Evolutionary conservation across 2,329 filamentous ascomycete species (phyloP).

Genomic region (Arthrobotrys sphaeroides): DNA sequence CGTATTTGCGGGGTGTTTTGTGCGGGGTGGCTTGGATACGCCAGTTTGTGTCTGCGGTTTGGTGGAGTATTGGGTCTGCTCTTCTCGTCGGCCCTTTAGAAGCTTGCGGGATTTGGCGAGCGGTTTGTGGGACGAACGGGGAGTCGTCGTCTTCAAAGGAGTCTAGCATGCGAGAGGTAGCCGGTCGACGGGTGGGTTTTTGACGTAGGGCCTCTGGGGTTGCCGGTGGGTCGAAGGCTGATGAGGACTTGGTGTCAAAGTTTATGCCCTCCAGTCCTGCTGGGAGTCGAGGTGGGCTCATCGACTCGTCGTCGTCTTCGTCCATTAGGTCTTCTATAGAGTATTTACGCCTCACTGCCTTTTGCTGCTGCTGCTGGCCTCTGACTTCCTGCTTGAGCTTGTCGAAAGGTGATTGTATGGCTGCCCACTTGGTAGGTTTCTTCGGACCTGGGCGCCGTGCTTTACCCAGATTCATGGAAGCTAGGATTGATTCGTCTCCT

Average conservation of each 20-base stretch:
- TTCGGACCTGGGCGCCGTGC: slow-evolving; percentile 62
- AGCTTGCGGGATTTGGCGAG: slow-evolving; percentile 65
- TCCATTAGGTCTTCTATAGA: slow-evolving; percentile 37
- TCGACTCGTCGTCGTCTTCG: slow-evolving; percentile 23
- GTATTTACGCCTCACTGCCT: slow-evolving; percentile 36
- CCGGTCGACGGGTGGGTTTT: slow-evolving; percentile 1
- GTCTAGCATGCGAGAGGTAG: slow-evolving; percentile 22
- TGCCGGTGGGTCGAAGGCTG: slow-evolving; percentile 38
- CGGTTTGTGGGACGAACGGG: slow-evolving; percentile 61
- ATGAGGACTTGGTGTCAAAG: slow-evolving; percentile 24
- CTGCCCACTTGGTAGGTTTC: slow-evolving; percentile 68
- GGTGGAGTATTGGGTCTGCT: slow-evolving; percentile 79
- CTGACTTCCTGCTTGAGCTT: slow-evolving; percentile 73
- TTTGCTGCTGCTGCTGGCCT: slow-evolving; percentile 55
- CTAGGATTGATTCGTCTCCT: slow-evolving; percentile 73
- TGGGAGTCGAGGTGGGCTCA: slow-evolving; percentile 39
- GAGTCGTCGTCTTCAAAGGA: slow-evolving; percentile 39
- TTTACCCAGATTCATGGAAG: slow-evolving; percentile 69
- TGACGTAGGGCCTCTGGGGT: slow-evolving; percentile 31
- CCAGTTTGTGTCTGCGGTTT: slow-evolving; percentile 94
- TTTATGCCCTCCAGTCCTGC: slow-evolving; percentile 30
- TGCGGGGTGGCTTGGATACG: slow-evolving; percentile 91
- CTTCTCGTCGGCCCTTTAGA: slow-evolving; percentile 64
- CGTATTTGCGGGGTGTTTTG: slow-evolving; percentile 60
- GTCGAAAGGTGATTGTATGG: slow-evolving; percentile 81